These are phyloP conservation scores for Pythium scleroteichum DNA, from an alignment of 352 stramenopile genomes.

Conservation along the genomic window DNA sequence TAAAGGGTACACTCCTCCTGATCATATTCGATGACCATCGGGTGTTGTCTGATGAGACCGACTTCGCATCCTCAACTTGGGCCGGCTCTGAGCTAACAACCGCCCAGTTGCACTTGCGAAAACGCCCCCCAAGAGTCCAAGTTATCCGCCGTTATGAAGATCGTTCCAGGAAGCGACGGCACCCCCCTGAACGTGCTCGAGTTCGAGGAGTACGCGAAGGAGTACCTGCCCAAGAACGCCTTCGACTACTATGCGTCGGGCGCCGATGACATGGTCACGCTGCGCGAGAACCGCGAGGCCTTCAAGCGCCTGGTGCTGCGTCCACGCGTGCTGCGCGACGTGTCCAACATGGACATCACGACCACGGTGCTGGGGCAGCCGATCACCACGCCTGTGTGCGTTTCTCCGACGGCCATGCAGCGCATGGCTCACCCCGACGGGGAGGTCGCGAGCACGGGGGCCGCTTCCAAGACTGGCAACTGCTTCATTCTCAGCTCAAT, in stretches of 20 bases:
- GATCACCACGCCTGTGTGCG: constrained; percentile 93
- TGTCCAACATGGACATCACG: constrained; percentile 90
- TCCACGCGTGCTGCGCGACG: constrained; percentile 92
- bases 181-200: constrained; percentile 89
- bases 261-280: constrained; percentile 91
- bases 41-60: constrained; percentile 35
- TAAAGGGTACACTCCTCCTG: not conserved
- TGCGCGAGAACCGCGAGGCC: constrained; percentile 81
- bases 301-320: constrained; percentile 94
- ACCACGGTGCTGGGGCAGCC: constrained; percentile 92
- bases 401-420: constrained; percentile 91
- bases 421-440: constrained; percentile 95
- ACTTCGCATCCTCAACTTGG: not conserved
- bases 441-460: constrained; percentile 85
- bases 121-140: not conserved
- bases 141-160: constrained; percentile 42
- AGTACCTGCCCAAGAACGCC: constrained; percentile 91
- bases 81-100: not conserved
- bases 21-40: constrained; percentile 5
- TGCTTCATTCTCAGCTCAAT: constrained; percentile 94
- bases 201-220: constrained; percentile 86
- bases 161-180: constrained; percentile 71
- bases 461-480: constrained; percentile 81
- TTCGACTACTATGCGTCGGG: constrained; percentile 93
- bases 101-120: constrained; percentile 7